These are phyloP conservation scores for Helotiales sp. DNA, from an alignment of 2,329 filamentous ascomycete species.

Conservation along the genomic window DNA sequence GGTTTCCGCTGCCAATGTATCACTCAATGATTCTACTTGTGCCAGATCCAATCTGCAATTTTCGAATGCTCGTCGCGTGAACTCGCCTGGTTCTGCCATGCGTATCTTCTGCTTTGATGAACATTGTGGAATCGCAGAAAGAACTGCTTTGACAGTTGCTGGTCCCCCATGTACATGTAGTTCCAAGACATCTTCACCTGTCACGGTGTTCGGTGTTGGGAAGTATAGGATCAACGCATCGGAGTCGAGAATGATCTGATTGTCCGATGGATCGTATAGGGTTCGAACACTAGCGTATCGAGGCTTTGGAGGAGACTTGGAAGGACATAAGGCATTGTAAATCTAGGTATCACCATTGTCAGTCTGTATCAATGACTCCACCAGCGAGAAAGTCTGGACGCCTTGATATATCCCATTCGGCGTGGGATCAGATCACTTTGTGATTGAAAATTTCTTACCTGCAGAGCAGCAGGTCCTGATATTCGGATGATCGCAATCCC, in stretches of 20 bases:
- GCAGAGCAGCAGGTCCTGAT: conserved; percentile 74
- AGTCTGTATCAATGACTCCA: not conserved
- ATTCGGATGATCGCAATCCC: conserved; percentile 90
- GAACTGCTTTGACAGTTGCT: conserved; percentile 83
- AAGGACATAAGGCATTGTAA: conserved; percentile 62
- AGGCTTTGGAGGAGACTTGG: conserved; percentile 52
- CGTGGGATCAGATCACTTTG: no score
- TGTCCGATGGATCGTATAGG: conserved; percentile 60
- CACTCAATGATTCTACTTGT: conserved; percentile 71
- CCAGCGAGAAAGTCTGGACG: not conserved
- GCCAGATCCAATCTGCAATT: conserved; percentile 83
- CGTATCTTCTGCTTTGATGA: conserved; percentile 50
- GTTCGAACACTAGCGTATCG: conserved; percentile 72
- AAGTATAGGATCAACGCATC: conserved; percentile 73
- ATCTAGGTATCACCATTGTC: conserved; percentile 53
- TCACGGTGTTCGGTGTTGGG: conserved; percentile 77
- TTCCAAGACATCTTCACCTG: conserved; percentile 90
- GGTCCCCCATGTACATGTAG: conserved; percentile 91
- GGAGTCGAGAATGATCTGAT: conserved; percentile 57
- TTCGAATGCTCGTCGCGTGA: conserved; percentile 88
- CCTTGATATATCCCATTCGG: not conserved
- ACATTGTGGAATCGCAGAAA: conserved; percentile 70
- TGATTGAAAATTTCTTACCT: conserved; percentile 46
- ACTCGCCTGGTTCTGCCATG: conserved; percentile 93
- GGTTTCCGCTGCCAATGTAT: conserved; percentile 69